phyloP scores from a whole-genome alignment of 495 filamentous ascomycete genomes.

The Daldinia childiae region DNA sequence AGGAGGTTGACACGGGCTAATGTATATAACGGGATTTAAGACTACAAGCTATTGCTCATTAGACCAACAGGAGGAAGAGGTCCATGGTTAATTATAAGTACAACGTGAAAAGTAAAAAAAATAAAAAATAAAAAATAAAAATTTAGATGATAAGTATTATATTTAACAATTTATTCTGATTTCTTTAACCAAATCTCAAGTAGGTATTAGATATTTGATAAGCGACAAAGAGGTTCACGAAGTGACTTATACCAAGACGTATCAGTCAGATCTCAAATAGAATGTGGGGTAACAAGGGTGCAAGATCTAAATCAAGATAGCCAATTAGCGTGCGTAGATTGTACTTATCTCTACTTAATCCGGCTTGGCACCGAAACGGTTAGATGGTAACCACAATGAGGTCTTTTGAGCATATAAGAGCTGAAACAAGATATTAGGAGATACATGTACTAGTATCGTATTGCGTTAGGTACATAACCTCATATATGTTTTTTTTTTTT shows the following conservation, averaged over 20 bases:
- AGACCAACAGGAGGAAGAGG: too few relatives aligned
- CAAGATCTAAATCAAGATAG: slow-evolving; percentile 22
- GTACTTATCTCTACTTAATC: slow-evolving; percentile 30
- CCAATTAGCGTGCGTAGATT: slow-evolving; percentile 29
- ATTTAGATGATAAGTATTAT: too few relatives aligned
- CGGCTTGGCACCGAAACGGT: slow-evolving; percentile 36
- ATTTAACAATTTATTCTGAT: too few relatives aligned
- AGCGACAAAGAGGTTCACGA: not conserved
- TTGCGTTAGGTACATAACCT: not conserved
- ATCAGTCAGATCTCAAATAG: not conserved
- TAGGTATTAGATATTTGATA: not conserved
- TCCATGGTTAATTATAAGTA: too few relatives aligned
- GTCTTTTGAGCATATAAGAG: slow-evolving; percentile 25
- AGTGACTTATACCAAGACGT: not conserved
- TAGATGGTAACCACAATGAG: slow-evolving; percentile 18
- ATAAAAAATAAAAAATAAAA: too few relatives aligned
- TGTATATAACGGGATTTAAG: too few relatives aligned
- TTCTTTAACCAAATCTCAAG: too few relatives aligned
- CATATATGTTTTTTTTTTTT: too few relatives aligned
- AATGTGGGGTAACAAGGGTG: slow-evolving; percentile 1
- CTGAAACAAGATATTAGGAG: not conserved
- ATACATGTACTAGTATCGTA: not conserved
- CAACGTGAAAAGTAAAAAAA: too few relatives aligned
- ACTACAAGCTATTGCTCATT: too few relatives aligned
- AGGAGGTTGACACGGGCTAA: too few relatives aligned